Percentiles rank a stretch among this genome's conserved stretches.
phyloP scores from a whole-genome alignment of 306 rosid genomes.

The Purshia tridentata region DNA sequence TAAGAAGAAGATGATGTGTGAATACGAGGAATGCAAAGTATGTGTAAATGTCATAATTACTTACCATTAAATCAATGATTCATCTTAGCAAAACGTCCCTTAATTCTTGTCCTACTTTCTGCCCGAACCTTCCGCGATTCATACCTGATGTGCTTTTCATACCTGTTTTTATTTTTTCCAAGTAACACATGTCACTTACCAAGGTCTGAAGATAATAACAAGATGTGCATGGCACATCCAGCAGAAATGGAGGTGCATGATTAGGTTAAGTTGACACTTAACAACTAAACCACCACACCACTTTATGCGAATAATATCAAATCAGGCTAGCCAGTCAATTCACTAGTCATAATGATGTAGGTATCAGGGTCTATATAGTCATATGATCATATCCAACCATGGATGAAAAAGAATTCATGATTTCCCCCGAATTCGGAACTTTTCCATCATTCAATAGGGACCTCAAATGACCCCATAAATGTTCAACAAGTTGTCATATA shows the following conservation, averaged over 20 bases:
- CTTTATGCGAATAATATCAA: background rate
- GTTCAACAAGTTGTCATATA: background rate
- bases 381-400: background rate
- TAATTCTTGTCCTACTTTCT: constrained; percentile 71
- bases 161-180: constrained; percentile 56
- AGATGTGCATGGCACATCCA: background rate
- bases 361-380: background rate
- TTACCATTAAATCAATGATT: constrained; percentile 48
- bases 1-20: background rate
- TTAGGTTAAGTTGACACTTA: background rate
- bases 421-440: background rate
- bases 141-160: constrained; percentile 80
- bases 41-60: background rate
- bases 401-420: background rate
- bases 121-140: constrained; percentile 88
- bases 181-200: constrained; percentile 17
- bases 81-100: constrained; percentile 82
- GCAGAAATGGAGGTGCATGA: background rate
- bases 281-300: constrained; percentile 1
- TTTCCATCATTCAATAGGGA: background rate
- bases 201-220: background rate
- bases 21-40: background rate
- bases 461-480: background rate
- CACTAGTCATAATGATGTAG: background rate
- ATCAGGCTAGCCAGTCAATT: background rate